phyloP scores from a whole-genome alignment of 1,284 basidiomycete genomes.

The Ganoderma multipileum region DNA sequence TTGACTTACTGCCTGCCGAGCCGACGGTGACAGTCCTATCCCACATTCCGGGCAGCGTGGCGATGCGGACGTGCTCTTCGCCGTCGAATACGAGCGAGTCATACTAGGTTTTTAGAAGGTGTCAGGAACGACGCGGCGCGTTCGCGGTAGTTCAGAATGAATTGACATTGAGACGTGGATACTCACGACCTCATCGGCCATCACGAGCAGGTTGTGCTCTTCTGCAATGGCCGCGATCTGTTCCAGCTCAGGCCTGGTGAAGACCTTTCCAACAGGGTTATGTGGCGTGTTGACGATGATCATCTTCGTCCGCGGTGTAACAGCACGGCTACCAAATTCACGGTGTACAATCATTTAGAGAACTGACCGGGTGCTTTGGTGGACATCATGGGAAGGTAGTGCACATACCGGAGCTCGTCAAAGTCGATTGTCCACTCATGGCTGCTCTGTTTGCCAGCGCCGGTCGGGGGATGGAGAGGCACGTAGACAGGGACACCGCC shows the following conservation, averaged over 20 bases:
- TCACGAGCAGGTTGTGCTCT: conserved; percentile 92
- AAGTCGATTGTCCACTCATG: conserved; percentile 89
- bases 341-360: not conserved
- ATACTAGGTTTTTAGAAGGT: conserved; percentile 62
- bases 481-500: conserved; percentile 94
- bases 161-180: not conserved
- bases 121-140: conserved; percentile 1
- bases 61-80: conserved; percentile 91
- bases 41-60: conserved; percentile 97
- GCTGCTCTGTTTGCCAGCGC: conserved; percentile 65
- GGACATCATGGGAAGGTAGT: not conserved
- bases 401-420: conserved; percentile 78
- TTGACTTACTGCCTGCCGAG: conserved; percentile 75
- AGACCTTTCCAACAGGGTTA: conserved; percentile 97
- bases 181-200: conserved; percentile 95
- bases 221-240: conserved; percentile 87
- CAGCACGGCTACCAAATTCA: conserved; percentile 61
- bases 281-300: conserved; percentile 96
- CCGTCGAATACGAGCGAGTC: conserved; percentile 93
- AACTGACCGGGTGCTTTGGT: not conserved
- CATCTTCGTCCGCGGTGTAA: conserved; percentile 89
- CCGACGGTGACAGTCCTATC: conserved; percentile 88
- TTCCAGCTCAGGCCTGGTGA: conserved; percentile 83
- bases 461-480: conserved; percentile 86
- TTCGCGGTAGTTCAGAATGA: not conserved